A percentile compares a stretch with the other conserved stretches of the same genome.
Conservation (phyloP, 495 filamentous ascomycete genomes). For the Usnea hakonensis region DNA sequence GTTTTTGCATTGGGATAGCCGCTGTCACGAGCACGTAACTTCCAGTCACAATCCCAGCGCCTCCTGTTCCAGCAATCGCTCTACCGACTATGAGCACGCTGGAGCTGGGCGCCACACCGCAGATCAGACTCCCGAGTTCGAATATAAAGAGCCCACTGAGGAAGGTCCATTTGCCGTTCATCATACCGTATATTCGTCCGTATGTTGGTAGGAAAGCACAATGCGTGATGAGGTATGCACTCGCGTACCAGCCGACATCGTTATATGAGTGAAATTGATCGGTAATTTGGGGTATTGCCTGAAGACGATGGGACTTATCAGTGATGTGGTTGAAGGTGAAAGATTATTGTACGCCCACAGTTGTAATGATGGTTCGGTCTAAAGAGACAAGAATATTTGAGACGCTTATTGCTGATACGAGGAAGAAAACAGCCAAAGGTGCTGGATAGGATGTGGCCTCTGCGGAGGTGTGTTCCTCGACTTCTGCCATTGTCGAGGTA, state of each 20-base stretch:
- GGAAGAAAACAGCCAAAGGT: neutral
- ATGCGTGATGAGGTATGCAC: conserved; percentile 37
- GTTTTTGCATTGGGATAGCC: conserved; percentile 37
- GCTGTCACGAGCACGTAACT: conserved; percentile 44
- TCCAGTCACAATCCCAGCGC: conserved; percentile 44
- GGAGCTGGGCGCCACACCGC: conserved; percentile 34
- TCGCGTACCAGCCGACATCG: conserved; percentile 42
- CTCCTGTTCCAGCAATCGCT: conserved; percentile 37
- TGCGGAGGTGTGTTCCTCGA: conserved; percentile 32
- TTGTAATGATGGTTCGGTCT: neutral
- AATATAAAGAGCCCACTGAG: conserved; percentile 35
- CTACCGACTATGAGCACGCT: conserved; percentile 40
- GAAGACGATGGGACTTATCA: neutral
- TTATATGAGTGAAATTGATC: conserved; percentile 34
- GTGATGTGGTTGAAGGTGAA: neutral
- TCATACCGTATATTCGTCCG: conserved; percentile 40
- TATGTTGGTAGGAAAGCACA: conserved; percentile 39
- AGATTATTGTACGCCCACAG: neutral
- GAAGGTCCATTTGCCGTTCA: conserved; percentile 36
- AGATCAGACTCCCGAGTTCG: conserved; percentile 39
- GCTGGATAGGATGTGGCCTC: neutral
- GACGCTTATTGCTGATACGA: neutral
- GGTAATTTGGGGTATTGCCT: conserved; percentile 37
- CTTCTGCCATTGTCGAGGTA: neutral
- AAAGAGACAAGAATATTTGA: neutral